A percentile compares a stretch with the other conserved stretches of the same genome.
Evolutionary conservation across 1,284 basidiomycete genomes (phyloP).

Genomic region (Ceratobasidium sp.): DNA sequence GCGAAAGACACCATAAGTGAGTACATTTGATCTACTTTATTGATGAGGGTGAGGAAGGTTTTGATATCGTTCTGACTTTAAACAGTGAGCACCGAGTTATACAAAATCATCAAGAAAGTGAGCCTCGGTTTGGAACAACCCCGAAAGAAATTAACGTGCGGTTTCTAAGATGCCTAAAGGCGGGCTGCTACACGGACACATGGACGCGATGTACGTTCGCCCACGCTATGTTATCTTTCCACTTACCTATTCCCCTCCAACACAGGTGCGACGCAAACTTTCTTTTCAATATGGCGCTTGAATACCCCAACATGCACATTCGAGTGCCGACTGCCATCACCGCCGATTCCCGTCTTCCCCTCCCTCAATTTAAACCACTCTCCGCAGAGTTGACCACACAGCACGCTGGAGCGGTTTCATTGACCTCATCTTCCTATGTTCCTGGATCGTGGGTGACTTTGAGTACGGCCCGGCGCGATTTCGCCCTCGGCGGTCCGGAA

Average conservation of each 20-base stretch:
- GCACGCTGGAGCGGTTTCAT: slow-evolving; percentile 23
- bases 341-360: slow-evolving; percentile 56
- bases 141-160: not conserved
- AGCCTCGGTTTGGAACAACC: not conserved
- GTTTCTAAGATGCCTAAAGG: slow-evolving; percentile 78
- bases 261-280: slow-evolving; percentile 64
- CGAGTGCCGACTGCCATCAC: slow-evolving; percentile 61
- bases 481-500: slow-evolving; percentile 63
- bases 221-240: not conserved
- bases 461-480: slow-evolving; percentile 66
- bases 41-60: not conserved
- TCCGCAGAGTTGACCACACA: not conserved
- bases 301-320: slow-evolving; percentile 71
- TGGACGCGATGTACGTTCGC: slow-evolving; percentile 67
- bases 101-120: slow-evolving; percentile 32
- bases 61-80: slow-evolving; percentile 58
- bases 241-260: not conserved
- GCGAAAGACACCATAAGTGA: slow-evolving; percentile 57
- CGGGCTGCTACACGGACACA: slow-evolving; percentile 75
- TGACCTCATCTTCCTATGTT: slow-evolving; percentile 65
- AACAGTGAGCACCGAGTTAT: slow-evolving; percentile 67
- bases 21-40: not conserved
- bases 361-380: slow-evolving; percentile 48
- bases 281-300: slow-evolving; percentile 67
- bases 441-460: slow-evolving; percentile 69